Evolutionary conservation across 345 rosid genomes (phyloP).

Genomic region (Salix udensis): DNA sequence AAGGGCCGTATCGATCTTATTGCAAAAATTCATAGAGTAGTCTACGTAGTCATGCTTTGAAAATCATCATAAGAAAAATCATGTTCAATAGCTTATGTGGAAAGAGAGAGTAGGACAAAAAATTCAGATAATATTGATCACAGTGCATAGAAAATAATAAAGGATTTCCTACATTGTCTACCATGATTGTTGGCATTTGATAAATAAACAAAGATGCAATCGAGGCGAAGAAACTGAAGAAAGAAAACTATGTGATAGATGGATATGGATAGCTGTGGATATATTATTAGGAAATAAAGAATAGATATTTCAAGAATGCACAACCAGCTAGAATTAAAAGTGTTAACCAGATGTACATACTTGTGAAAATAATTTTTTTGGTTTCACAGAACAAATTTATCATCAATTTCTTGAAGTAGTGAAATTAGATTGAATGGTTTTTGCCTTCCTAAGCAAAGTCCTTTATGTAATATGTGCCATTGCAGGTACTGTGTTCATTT

Average conservation of each 20-base stretch:
- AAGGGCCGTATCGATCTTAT: background rate
- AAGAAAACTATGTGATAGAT: background rate
- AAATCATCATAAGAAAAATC: background rate
- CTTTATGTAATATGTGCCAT: conserved; percentile 4
- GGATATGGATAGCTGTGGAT: background rate
- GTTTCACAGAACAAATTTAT: background rate
- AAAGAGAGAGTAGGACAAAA: background rate
- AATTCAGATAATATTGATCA: background rate
- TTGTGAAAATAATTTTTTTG: background rate
- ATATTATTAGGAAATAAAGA: background rate
- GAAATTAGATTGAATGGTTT: background rate
- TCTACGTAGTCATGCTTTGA: background rate
- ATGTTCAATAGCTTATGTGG: background rate
- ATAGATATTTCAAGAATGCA: background rate
- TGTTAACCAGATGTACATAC: background rate
- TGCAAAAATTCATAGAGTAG: background rate
- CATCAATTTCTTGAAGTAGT: background rate
- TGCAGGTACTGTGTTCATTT: conserved; percentile 31
- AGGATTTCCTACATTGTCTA: background rate
- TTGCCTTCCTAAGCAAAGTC: background rate
- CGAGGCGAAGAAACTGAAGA: too few relatives aligned
- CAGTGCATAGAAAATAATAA: background rate
- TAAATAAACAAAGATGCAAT: background rate
- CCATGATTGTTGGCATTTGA: background rate
- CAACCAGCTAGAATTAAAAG: background rate